phyloP scores from a whole-genome alignment of 2,329 filamentous ascomycete species.

The Aspergillus clavatus region DNA sequence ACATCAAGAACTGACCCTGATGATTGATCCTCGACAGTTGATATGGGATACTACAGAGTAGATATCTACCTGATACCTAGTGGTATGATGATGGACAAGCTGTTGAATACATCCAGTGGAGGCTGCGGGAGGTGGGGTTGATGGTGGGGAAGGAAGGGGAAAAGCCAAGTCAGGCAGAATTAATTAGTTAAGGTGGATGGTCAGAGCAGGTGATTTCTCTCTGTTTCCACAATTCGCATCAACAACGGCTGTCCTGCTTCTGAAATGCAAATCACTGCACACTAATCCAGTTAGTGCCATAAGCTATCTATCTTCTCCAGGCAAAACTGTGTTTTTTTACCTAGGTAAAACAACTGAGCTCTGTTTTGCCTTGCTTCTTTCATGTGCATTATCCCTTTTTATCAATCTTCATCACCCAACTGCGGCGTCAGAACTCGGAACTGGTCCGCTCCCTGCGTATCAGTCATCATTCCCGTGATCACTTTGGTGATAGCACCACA shows the following conservation, averaged over 20 bases:
- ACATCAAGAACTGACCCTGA: no score
- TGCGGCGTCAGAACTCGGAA: no score
- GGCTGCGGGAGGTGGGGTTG: neutral
- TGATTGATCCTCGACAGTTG: neutral
- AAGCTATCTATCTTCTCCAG: neutral
- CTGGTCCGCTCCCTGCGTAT: no score
- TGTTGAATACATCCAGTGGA: neutral
- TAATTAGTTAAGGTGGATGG: no score
- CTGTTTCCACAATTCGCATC: neutral
- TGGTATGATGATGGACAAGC: neutral
- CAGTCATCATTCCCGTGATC: no score
- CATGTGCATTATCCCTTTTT: no score
- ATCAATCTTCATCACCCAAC: no score
- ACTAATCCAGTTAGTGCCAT: neutral
- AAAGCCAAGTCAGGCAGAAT: neutral
- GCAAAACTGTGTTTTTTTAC: neutral
- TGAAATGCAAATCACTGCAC: neutral
- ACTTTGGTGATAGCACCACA: neutral
- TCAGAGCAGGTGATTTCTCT: neutral
- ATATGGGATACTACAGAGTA: neutral
- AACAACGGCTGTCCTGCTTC: neutral
- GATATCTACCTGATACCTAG: no score
- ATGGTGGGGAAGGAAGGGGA: neutral
- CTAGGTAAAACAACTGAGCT: no score
- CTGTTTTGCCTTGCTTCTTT: no score